Conservation (phyloP, 257 asterid species). For the Nicotiana paniculata region DNA sequence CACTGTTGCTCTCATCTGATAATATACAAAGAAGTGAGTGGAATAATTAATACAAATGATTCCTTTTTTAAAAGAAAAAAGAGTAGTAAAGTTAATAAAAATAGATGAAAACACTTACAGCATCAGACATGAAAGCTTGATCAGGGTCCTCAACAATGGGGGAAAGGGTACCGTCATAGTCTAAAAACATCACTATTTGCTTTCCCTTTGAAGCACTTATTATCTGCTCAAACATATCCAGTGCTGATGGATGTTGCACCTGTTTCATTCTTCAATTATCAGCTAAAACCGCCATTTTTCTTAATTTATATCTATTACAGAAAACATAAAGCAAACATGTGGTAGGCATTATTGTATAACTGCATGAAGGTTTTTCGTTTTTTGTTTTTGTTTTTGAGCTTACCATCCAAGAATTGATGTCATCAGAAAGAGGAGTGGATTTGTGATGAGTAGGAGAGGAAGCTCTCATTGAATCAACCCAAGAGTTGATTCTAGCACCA, state of each 20-base stretch:
- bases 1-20: slow-evolving; percentile 80
- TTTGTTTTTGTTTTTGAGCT: neutral
- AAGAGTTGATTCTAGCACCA: slow-evolving; percentile 46
- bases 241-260: slow-evolving; percentile 76
- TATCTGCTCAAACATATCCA: slow-evolving; percentile 75
- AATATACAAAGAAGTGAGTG: neutral
- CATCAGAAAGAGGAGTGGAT: slow-evolving; percentile 38
- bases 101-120: slow-evolving; percentile 31
- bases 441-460: slow-evolving; percentile 78
- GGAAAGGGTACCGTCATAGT: slow-evolving; percentile 92
- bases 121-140: slow-evolving; percentile 79
- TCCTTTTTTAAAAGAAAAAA: neutral
- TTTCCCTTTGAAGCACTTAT: slow-evolving; percentile 77
- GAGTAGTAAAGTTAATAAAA: no score
- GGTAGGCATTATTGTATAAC: neutral
- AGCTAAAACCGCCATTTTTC: no score
- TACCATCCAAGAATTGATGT: slow-evolving; percentile 55
- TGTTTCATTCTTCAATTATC: slow-evolving; percentile 25
- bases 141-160: slow-evolving; percentile 97
- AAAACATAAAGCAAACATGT: neutral
- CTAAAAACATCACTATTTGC: slow-evolving; percentile 82
- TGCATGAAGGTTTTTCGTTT: neutral
- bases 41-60: neutral
- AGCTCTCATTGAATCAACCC: slow-evolving; percentile 85
- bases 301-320: no score